phyloP scores from a whole-genome alignment of 1,284 basidiomycete species.

The Trametes polyzona region DNA sequence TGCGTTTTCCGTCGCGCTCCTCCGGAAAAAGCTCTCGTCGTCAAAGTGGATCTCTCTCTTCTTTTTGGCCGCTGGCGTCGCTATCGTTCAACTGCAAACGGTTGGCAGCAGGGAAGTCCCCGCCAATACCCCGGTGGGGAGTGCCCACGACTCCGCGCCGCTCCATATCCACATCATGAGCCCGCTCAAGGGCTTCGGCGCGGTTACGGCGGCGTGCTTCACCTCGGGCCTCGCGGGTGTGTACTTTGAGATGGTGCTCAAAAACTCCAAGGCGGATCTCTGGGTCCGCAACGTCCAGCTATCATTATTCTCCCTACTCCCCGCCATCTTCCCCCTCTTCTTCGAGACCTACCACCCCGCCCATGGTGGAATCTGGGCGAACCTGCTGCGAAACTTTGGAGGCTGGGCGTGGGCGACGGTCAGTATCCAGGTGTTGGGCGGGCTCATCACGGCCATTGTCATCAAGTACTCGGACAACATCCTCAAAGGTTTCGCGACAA shows the following conservation, averaged over 20 bases:
- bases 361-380: constrained; percentile 21
- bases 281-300: constrained; percentile 98
- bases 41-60: constrained; percentile 86
- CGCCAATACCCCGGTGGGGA: constrained; percentile 37
- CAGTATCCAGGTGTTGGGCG: constrained; percentile 87
- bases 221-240: constrained; percentile 98
- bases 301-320: constrained; percentile 91
- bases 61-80: constrained; percentile 89
- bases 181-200: constrained; percentile 83
- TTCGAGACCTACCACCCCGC: constrained; percentile 43
- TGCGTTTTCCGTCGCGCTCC: constrained; percentile 87
- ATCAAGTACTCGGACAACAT: constrained; percentile 93
- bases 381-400: constrained; percentile 65
- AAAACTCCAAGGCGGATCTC: constrained; percentile 86
- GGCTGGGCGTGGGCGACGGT: constrained; percentile 95
- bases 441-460: constrained; percentile 87
- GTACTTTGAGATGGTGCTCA: constrained; percentile 98
- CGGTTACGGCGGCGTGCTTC: constrained; percentile 91
- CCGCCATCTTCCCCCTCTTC: constrained; percentile 85
- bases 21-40: constrained; percentile 78
- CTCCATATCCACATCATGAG: constrained; percentile 61
- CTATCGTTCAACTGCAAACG: constrained; percentile 90
- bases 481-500: constrained; percentile 94
- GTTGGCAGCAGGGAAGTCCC: constrained; percentile 40
- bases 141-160: constrained; percentile 41